These are phyloP conservation scores for Trapa bicornis DNA, from an alignment of 345 rosid genomes.

Conservation along the genomic window DNA sequence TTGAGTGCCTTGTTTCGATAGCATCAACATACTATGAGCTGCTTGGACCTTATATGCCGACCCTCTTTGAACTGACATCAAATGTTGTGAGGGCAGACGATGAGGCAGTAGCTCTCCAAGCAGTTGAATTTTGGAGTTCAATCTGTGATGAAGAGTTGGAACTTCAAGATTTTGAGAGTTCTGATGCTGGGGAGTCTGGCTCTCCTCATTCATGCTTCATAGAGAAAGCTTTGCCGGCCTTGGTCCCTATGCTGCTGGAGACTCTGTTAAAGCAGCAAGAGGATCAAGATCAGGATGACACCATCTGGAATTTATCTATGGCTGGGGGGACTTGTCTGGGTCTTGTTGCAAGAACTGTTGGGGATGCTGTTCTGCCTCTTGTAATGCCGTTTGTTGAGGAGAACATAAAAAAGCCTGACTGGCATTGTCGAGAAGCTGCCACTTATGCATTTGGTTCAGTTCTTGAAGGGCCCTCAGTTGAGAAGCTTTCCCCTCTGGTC, in stretches of 20 bases:
- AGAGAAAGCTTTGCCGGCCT: slow-evolving; percentile 65
- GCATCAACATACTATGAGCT: slow-evolving; percentile 78
- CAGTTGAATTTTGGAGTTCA: slow-evolving; percentile 94
- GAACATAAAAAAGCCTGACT: slow-evolving; percentile 57
- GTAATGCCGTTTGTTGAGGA: slow-evolving; percentile 89
- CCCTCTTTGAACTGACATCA: slow-evolving; percentile 77
- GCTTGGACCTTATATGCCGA: slow-evolving; percentile 77
- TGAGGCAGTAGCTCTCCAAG: slow-evolving; percentile 89
- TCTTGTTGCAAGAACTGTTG: slow-evolving; percentile 91
- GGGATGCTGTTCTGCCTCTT: slow-evolving; percentile 70
- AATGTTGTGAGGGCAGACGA: slow-evolving; percentile 79
- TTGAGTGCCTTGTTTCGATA: slow-evolving; percentile 92
- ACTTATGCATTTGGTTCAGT: slow-evolving; percentile 93
- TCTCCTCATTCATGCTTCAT: slow-evolving; percentile 56
- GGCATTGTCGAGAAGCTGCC: slow-evolving; percentile 89
- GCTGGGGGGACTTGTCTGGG: slow-evolving; percentile 97
- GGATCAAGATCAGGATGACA: slow-evolving; percentile 88
- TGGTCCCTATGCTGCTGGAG: slow-evolving; percentile 72
- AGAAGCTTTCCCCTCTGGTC: slow-evolving; percentile 70
- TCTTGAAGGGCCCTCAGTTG: slow-evolving; percentile 75
- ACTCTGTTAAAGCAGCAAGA: slow-evolving; percentile 89
- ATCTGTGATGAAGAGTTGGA: slow-evolving; percentile 97
- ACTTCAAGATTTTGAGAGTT: slow-evolving; percentile 60
- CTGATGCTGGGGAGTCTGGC: slow-evolving; percentile 53
- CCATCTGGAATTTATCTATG: slow-evolving; percentile 84